Evolutionary conservation across 169 alveolate genomes (phyloP).

Genomic region (Plasmodium yoelii): DNA sequence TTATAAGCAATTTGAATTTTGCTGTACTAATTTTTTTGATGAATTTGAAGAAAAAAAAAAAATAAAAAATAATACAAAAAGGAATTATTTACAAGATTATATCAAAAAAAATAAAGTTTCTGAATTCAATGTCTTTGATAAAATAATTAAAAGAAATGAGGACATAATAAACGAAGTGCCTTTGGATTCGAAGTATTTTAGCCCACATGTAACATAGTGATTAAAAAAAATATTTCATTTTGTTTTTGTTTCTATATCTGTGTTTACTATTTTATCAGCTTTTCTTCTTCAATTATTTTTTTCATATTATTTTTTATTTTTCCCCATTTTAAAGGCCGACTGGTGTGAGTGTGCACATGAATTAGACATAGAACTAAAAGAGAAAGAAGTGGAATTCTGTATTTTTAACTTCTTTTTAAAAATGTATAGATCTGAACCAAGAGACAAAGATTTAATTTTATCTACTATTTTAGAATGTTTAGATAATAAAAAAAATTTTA

Average conservation of each 20-base stretch:
- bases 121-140: conserved; percentile 43
- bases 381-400: conserved; percentile 50
- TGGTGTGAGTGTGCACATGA: conserved; percentile 72
- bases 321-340: conserved; percentile 44
- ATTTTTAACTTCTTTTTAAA: conserved; percentile 62
- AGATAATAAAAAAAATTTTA: conserved; percentile 42
- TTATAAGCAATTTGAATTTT: conserved; percentile 51
- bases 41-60: conserved; percentile 47
- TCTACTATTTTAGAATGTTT: conserved; percentile 53
- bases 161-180: conserved; percentile 50
- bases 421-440: conserved; percentile 68
- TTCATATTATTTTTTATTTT: neutral
- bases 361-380: conserved; percentile 41
- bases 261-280: neutral
- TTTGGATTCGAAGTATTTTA: conserved; percentile 52
- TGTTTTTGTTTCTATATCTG: neutral
- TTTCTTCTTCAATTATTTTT: neutral
- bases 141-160: conserved; percentile 63
- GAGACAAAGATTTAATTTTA: conserved; percentile 52
- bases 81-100: conserved; percentile 27
- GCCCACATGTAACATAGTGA: conserved; percentile 37
- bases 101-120: conserved; percentile 16
- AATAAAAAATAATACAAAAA: conserved; percentile 43
- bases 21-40: conserved; percentile 48
- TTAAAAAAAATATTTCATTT: neutral